These are phyloP conservation scores for Pestalotiopsis sp. DNA, from an alignment of 2,329 filamentous ascomycete genomes.

Conservation along the genomic window DNA sequence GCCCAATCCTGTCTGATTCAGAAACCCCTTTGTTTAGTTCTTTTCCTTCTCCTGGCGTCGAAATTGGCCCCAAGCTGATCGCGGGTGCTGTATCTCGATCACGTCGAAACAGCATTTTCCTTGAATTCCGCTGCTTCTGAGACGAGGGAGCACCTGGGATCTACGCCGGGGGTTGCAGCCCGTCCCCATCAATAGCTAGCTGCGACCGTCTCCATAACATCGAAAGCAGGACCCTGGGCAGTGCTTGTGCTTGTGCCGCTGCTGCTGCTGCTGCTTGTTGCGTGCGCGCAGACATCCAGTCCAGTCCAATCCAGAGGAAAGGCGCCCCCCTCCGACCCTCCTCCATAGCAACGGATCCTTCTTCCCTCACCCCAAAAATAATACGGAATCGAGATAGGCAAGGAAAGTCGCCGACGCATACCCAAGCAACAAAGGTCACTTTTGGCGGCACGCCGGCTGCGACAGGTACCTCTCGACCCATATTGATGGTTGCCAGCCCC, in stretches of 20 bases:
- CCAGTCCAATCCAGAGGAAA: neutral
- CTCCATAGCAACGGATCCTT: constrained; percentile 10
- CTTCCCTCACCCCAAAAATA: neutral
- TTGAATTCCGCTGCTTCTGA: constrained; percentile 25
- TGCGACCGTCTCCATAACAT: neutral
- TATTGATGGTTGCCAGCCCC: neutral
- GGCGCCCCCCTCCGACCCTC: too few relatives aligned
- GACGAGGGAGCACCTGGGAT: constrained; percentile 22
- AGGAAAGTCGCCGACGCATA: too few relatives aligned
- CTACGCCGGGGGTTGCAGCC: constrained; percentile 8
- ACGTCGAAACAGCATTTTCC: constrained; percentile 26
- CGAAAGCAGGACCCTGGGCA: constrained; percentile 1
- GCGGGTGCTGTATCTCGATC: constrained; percentile 22
- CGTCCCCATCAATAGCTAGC: constrained; percentile 5
- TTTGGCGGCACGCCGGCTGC: neutral
- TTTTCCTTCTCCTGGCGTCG: neutral
- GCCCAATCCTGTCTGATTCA: neutral
- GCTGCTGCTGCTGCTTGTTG: too few relatives aligned
- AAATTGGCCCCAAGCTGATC: neutral
- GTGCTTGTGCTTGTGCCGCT: neutral
- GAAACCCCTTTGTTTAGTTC: neutral
- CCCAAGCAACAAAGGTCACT: constrained; percentile 2
- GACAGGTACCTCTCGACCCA: neutral
- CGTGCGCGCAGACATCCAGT: neutral
- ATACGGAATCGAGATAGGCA: neutral